Evolutionary conservation across 1,139 yeast species (phyloP).

Genomic region (Geotrichum aggregatum): DNA sequence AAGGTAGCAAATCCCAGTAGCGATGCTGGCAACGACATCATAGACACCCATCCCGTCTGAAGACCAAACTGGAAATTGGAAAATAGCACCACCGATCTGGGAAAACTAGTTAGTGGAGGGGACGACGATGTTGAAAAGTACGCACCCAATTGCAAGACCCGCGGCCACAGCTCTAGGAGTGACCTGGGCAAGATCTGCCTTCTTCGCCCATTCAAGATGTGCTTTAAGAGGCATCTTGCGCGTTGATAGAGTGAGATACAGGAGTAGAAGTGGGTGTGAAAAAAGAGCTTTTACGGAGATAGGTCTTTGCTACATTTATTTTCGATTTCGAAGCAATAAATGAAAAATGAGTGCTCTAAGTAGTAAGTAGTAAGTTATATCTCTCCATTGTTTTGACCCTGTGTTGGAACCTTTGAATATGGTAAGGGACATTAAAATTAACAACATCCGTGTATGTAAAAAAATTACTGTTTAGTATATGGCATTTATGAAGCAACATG

Average conservation of each 20-base stretch:
- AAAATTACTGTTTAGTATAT: too few relatives aligned
- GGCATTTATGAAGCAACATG: too few relatives aligned
- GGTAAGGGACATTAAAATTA: too few relatives aligned
- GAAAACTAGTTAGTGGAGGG: neutral
- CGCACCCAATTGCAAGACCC: conserved; percentile 42
- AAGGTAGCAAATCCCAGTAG: conserved; percentile 79
- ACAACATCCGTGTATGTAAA: too few relatives aligned
- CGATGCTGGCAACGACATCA: conserved; percentile 98
- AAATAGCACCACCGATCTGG: conserved; percentile 65
- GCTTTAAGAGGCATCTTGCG: conserved; percentile 1
- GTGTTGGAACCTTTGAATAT: too few relatives aligned
- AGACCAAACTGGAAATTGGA: conserved; percentile 94
- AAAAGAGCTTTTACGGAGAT: neutral
- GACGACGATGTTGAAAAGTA: neutral
- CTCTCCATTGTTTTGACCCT: too few relatives aligned
- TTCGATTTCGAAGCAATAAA: neutral
- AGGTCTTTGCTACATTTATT: neutral
- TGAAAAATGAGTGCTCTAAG: neutral
- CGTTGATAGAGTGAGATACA: too few relatives aligned
- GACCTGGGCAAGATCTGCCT: conserved; percentile 45
- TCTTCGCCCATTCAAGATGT: conserved; percentile 15
- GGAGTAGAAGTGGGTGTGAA: too few relatives aligned
- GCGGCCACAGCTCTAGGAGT: conserved; percentile 68
- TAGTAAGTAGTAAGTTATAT: too few relatives aligned
- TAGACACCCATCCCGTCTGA: conserved; percentile 98